phyloP scores from a whole-genome alignment of 2,329 filamentous ascomycete species.

The Ophiostoma triangulosporum region DNA sequence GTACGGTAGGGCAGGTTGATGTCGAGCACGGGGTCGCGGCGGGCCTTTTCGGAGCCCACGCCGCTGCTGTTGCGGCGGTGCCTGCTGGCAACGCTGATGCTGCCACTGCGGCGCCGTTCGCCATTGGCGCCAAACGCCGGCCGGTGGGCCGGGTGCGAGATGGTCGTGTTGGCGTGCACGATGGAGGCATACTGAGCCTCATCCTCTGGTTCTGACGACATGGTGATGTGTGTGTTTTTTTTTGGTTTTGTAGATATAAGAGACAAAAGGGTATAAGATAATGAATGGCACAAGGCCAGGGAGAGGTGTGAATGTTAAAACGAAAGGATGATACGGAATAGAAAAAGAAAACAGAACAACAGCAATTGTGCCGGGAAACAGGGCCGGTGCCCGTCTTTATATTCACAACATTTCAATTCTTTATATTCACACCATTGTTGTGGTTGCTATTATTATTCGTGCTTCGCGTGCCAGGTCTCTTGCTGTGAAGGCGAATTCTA shows the following conservation, averaged over 20 bases:
- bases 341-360: neutral
- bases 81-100: neutral
- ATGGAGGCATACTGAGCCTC: neutral
- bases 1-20: constrained; percentile 43
- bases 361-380: neutral
- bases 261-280: neutral
- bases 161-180: constrained; percentile 9
- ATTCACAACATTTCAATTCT: neutral
- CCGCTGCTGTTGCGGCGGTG: constrained; percentile 2
- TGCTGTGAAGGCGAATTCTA: constrained; percentile 1
- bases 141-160: constrained; percentile 2
- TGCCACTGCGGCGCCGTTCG: neutral
- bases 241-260: neutral
- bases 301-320: neutral
- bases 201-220: constrained; percentile 4
- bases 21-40: constrained; percentile 21
- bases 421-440: neutral
- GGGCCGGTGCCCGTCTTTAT: neutral
- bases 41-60: constrained; percentile 6
- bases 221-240: neutral
- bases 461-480: neutral
- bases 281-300: neutral
- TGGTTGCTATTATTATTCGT: neutral
- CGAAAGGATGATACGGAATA: neutral
- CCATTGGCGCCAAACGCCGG: neutral